These are phyloP conservation scores for Ustilago cynodontis DNA, from an alignment of 1,284 basidiomycete species.

Conservation along the genomic window DNA sequence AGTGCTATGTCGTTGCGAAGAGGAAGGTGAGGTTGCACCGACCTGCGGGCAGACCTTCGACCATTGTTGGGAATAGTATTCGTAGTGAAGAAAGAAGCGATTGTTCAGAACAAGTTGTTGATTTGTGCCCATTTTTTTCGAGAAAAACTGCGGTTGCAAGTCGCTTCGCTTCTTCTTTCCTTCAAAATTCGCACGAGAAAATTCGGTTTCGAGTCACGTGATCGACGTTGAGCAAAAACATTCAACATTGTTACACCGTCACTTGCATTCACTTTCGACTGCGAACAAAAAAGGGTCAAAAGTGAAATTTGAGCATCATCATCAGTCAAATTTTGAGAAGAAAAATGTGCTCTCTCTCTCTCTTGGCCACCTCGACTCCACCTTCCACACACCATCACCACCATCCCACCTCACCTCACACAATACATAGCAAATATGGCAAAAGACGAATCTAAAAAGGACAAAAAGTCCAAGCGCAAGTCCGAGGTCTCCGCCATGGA, in stretches of 20 bases:
- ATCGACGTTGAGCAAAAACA: slow-evolving; percentile 12
- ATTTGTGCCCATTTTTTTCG: not conserved
- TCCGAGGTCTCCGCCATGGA: slow-evolving; percentile 56
- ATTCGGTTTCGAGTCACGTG: slow-evolving; percentile 17
- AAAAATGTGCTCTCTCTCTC: not conserved
- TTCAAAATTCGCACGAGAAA: slow-evolving; percentile 24
- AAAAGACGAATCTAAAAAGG: slow-evolving; percentile 63
- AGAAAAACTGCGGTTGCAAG: slow-evolving; percentile 34
- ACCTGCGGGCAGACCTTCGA: slow-evolving; percentile 27
- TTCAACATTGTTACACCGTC: slow-evolving; percentile 9
- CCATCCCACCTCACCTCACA: not conserved
- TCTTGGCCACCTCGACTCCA: too few species aligned
- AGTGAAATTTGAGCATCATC: not conserved
- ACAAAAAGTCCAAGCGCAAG: slow-evolving; percentile 60
- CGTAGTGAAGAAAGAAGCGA: not conserved
- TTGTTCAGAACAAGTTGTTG: too few species aligned
- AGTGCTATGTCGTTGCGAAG: not conserved
- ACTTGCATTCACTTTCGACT: not conserved
- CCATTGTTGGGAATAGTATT: slow-evolving; percentile 14
- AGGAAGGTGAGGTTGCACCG: slow-evolving; percentile 20
- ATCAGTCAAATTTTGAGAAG: slow-evolving; percentile 7
- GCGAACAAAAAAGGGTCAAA: not conserved
- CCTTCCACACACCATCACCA: slow-evolving; percentile 7
- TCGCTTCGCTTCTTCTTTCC: not conserved
- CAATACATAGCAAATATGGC: slow-evolving; percentile 36